Evolutionary conservation across 257 asterid genomes (phyloP).

Genomic region (Primulina tabacum): DNA sequence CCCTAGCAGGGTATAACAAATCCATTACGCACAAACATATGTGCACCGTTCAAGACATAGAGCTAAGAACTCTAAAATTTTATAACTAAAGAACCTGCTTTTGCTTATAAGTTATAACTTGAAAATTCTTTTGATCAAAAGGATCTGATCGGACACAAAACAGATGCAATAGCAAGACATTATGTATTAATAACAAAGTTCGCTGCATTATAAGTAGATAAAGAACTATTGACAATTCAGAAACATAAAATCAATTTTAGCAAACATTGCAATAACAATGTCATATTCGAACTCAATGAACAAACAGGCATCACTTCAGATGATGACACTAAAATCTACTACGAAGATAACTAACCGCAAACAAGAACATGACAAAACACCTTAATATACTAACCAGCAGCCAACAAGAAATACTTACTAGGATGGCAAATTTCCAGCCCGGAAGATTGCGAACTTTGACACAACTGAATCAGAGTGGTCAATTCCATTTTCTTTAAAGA

Average conservation of each 20-base stretch:
- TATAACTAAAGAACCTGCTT: background rate
- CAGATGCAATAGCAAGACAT: background rate
- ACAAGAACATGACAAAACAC: background rate
- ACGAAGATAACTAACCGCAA: conserved; percentile 4
- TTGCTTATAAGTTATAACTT: background rate
- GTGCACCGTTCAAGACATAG: background rate
- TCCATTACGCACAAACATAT: background rate
- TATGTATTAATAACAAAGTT: background rate
- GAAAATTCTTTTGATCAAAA: background rate
- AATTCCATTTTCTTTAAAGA: conserved; percentile 68
- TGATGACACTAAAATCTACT: conserved; percentile 10
- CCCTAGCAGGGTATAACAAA: background rate
- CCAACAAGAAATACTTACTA: conserved; percentile 34
- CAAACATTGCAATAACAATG: background rate
- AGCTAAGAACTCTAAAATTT: conserved; percentile 1
- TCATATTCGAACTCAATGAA: background rate
- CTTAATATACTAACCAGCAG: conserved; percentile 8
- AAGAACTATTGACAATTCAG: conserved; percentile 1
- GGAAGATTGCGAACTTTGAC: conserved; percentile 84
- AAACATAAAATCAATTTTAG: conserved; percentile 5
- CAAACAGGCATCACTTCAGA: conserved; percentile 8
- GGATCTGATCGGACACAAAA: background rate
- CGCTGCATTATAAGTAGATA: background rate
- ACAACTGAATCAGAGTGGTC: conserved; percentile 59
- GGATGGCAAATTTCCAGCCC: conserved; percentile 72